Evolutionary conservation across 805 yeast genomes (phyloP).

Genomic region (Debaryomyces tyrocola): DNA sequence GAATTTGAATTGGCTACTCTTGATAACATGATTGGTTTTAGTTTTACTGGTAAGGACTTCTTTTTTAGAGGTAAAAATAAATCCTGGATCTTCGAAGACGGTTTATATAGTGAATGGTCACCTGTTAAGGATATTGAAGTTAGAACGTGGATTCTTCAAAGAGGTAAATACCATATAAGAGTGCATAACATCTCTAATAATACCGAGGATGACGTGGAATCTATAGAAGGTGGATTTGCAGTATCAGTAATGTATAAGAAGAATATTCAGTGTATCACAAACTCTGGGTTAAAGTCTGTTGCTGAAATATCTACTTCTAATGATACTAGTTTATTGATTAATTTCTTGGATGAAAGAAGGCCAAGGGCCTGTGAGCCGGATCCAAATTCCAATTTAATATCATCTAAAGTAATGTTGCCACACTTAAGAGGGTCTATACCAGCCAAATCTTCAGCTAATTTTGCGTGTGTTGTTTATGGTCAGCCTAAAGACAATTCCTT

Average conservation of each 20-base stretch:
- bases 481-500: not conserved
- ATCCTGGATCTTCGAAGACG: constrained; percentile 72
- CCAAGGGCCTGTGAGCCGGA: constrained; percentile 11
- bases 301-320: not conserved
- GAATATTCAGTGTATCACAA: not conserved
- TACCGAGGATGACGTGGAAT: constrained; percentile 1
- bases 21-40: constrained; percentile 13
- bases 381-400: constrained; percentile 11
- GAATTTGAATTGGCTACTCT: constrained; percentile 5
- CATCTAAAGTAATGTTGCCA: constrained; percentile 8
- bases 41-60: constrained; percentile 13
- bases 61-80: constrained; percentile 98
- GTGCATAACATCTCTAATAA: constrained; percentile 7
- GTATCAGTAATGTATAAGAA: not conserved
- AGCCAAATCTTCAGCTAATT: not conserved
- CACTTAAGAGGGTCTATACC: constrained; percentile 7
- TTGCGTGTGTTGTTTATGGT: constrained; percentile 3
- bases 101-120: constrained; percentile 7
- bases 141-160: constrained; percentile 7
- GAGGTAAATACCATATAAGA: constrained; percentile 8
- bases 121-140: constrained; percentile 8
- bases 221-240: constrained; percentile 14
- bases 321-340: constrained; percentile 2
- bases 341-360: constrained; percentile 6
- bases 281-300: not conserved